Percentiles rank a stretch among this genome's conserved stretches.
phyloP scores from a whole-genome alignment of 495 filamentous ascomycete genomes.

The Parathielavia appendiculata region DNA sequence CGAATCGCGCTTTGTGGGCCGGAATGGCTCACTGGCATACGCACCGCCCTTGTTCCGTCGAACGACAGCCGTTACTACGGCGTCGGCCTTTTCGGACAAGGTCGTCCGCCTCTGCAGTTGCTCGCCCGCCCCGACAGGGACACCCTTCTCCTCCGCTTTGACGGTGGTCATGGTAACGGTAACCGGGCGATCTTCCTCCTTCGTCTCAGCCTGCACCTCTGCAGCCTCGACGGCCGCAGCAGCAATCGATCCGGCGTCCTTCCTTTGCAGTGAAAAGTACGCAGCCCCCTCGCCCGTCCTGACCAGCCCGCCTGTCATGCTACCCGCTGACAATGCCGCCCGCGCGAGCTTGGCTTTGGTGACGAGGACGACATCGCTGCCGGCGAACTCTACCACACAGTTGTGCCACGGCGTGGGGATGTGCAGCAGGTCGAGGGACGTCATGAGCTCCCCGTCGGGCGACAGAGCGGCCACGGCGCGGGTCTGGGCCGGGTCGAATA shows the following conservation, averaged over 20 bases:
- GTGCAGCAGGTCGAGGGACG: conserved; percentile 19
- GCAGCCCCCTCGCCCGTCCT: neutral
- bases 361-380: conserved; percentile 14
- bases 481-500: conserved; percentile 16
- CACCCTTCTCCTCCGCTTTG: neutral
- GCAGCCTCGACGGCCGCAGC: no score
- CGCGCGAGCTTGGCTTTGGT: conserved; percentile 21
- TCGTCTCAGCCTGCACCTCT: neutral
- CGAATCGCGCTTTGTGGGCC: neutral
- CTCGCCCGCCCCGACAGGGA: neutral
- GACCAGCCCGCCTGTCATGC: conserved; percentile 9
- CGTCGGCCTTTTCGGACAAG: conserved; percentile 9
- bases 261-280: conserved; percentile 13
- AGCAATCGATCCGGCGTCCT: neutral
- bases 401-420: conserved; percentile 25
- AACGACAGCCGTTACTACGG: neutral
- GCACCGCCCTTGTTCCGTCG: conserved; percentile 6
- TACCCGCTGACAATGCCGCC: conserved; percentile 11
- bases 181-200: neutral
- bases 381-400: conserved; percentile 15
- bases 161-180: neutral
- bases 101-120: neutral
- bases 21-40: neutral
- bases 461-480: conserved; percentile 15
- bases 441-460: conserved; percentile 17